Percentiles rank a stretch among this genome's conserved stretches.
Conservation (phyloP, 345 rosid species). For the Boechera stricta region DNA sequence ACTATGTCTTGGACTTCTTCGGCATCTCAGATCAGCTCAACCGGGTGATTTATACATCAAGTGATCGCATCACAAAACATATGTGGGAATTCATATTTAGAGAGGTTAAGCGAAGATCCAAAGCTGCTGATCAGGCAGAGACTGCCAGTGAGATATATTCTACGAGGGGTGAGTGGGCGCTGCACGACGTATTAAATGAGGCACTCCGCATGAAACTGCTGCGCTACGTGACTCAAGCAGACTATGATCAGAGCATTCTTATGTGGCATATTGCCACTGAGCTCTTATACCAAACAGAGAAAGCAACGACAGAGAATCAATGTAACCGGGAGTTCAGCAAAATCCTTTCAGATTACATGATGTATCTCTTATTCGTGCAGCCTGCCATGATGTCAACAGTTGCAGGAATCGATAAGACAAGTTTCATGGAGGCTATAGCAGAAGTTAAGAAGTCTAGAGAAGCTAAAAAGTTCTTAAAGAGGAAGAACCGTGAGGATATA, state of each 20-base stretch:
- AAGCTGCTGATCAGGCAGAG: constrained; percentile 34
- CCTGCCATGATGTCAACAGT: not conserved
- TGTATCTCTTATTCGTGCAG: not conserved
- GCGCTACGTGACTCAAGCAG: not conserved
- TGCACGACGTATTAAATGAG: not conserved
- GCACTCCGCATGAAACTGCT: not conserved
- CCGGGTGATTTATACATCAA: constrained; percentile 37
- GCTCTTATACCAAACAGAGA: not conserved
- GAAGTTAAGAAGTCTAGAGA: constrained; percentile 17
- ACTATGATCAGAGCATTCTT: constrained; percentile 2
- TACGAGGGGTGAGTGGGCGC: not conserved
- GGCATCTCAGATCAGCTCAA: constrained; percentile 24
- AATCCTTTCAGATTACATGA: constrained; percentile 4
- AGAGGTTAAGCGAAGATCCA: constrained; percentile 47
- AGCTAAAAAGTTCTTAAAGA: constrained; percentile 37
- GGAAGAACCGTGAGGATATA: not conserved
- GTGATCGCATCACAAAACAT: constrained; percentile 44
- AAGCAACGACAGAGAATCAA: not conserved
- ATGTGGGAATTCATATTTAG: constrained; percentile 52
- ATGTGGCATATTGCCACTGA: not conserved
- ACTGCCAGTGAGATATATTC: not conserved
- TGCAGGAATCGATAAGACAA: not conserved
- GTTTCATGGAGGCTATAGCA: constrained; percentile 47
- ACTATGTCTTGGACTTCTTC: not conserved
- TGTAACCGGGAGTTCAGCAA: not conserved